Evolutionary conservation across 768 basidiomycete genomes (phyloP).

Genomic region (Multifurca ochricompacta): DNA sequence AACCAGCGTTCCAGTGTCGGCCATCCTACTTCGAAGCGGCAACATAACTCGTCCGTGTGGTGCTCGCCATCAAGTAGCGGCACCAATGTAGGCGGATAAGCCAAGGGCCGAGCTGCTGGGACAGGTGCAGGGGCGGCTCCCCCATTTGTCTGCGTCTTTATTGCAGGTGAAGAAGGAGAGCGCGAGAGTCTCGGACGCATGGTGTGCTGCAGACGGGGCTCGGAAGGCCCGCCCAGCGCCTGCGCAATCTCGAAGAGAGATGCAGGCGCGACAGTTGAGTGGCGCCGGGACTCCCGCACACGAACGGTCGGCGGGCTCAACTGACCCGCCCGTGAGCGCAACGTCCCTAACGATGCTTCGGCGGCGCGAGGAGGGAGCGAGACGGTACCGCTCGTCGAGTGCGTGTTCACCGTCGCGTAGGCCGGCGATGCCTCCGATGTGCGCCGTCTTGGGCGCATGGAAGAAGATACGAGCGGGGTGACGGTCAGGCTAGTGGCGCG

Average conservation of each 20-base stretch:
- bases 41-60: constrained; percentile 85
- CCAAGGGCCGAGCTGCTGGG: constrained; percentile 21
- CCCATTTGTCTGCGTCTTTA: constrained; percentile 28
- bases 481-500: constrained; percentile 19
- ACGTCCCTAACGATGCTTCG: constrained; percentile 13
- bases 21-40: constrained; percentile 80
- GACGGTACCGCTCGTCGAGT: constrained; percentile 10
- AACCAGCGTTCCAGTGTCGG: constrained; percentile 71
- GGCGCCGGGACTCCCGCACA: constrained; percentile 10
- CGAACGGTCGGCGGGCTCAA: constrained; percentile 5
- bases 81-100: constrained; percentile 52
- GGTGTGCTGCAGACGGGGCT: constrained; percentile 7
- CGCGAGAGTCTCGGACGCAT: constrained; percentile 42
- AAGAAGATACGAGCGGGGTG: background rate
- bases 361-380: constrained; percentile 15
- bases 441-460: constrained; percentile 9
- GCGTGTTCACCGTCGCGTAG: constrained; percentile 6
- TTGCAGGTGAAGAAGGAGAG: constrained; percentile 49
- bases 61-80: constrained; percentile 79
- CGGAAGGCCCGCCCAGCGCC: constrained; percentile 6
- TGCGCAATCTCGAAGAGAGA: constrained; percentile 21
- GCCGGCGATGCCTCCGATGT: constrained; percentile 1
- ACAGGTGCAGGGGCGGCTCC: constrained; percentile 4
- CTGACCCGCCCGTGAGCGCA: constrained; percentile 10
- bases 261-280: constrained; percentile 8